Evolutionary conservation across 179 eudicot genomes (phyloP).

Genomic region (Spinacia oleracea): DNA sequence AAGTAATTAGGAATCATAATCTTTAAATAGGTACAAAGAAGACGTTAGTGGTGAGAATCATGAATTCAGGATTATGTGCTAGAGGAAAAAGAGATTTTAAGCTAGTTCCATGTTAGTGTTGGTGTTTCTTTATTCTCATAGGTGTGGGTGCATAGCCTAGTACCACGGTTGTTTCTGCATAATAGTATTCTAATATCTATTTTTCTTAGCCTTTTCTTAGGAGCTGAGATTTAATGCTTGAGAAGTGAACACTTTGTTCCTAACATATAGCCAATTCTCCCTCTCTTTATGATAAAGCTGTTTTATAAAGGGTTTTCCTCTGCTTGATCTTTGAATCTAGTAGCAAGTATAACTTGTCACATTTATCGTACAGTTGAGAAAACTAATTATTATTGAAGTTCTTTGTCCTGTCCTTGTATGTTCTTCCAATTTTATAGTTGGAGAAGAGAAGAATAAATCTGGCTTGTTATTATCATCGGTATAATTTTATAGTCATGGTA

Average conservation of each 20-base stretch:
- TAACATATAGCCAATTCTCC: neutral
- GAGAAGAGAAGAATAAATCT: too few relatives aligned
- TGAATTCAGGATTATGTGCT: too few relatives aligned
- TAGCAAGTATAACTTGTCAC: neutral
- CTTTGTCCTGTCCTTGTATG: neutral
- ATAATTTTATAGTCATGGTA: too few relatives aligned
- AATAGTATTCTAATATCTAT: neutral
- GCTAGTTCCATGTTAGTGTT: neutral
- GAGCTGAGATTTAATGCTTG: neutral
- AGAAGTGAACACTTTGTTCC: neutral
- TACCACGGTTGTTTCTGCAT: neutral
- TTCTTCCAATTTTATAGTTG: neutral
- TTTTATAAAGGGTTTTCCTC: neutral
- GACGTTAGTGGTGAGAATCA: too few relatives aligned
- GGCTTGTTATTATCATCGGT: neutral
- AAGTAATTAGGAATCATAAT: neutral
- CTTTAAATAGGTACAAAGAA: too few relatives aligned
- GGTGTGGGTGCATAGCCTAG: neutral
- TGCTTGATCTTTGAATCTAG: neutral
- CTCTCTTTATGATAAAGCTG: neutral
- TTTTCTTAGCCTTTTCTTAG: neutral
- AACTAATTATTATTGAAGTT: neutral
- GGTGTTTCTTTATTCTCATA: too few relatives aligned
- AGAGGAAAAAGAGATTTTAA: too few relatives aligned
- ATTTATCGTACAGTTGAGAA: neutral